Evolutionary conservation across 768 basidiomycete species (phyloP).

Genomic region (Termitomyces heimii): DNA sequence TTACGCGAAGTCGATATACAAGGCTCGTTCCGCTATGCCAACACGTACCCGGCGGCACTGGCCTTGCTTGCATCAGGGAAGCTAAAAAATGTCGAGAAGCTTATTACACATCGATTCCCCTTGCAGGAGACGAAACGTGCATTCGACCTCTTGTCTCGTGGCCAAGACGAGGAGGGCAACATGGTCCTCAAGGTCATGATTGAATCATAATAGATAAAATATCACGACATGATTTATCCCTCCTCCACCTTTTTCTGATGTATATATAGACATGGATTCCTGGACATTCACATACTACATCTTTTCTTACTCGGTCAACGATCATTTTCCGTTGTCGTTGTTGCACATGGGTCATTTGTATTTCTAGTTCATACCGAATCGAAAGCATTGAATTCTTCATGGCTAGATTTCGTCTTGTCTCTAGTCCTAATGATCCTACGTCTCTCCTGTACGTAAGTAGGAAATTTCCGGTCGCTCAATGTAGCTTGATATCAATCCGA

Average conservation of each 20-base stretch:
- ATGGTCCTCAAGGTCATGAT: conserved; percentile 92
- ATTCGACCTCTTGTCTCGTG: conserved; percentile 76
- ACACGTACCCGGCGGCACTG: conserved; percentile 88
- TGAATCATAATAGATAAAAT: conserved; percentile 27
- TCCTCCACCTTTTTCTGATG: background rate
- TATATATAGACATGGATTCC: conserved; percentile 3
- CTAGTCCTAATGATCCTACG: background rate
- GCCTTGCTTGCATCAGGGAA: conserved; percentile 64
- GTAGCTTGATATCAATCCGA: background rate
- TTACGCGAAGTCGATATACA: conserved; percentile 88
- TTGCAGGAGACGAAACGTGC: conserved; percentile 65
- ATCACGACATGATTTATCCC: background rate
- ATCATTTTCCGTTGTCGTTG: background rate
- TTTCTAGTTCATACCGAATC: conserved; percentile 3
- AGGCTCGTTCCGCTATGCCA: conserved; percentile 87
- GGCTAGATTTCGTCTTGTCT: background rate
- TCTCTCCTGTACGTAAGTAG: background rate
- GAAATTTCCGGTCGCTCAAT: background rate
- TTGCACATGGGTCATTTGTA: conserved; percentile 8
- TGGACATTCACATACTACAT: conserved; percentile 2
- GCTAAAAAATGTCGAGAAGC: conserved; percentile 58
- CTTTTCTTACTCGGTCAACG: background rate
- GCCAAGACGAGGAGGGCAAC: conserved; percentile 71
- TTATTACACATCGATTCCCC: conserved; percentile 74
- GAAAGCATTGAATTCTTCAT: background rate